Evolutionary conservation across 208 protist species (phyloP), one percentile per base, ranked within the genome.

Genomic region (Acanthamoeba lugdunensis): DNA sequence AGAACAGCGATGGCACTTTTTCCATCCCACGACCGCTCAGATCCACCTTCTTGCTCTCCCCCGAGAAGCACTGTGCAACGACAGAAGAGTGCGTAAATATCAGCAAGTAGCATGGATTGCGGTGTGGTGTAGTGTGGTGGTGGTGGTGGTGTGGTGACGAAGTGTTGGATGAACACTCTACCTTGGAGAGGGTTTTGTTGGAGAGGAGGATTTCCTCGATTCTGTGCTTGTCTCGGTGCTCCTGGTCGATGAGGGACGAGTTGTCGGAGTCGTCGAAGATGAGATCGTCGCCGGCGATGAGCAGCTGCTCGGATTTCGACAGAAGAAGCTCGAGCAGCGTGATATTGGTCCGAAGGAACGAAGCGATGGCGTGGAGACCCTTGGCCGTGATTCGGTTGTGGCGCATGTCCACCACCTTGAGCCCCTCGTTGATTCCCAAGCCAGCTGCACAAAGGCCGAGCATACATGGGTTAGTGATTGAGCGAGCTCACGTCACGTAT

Each of bases 1-100:
- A 54, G 33, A 90, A 65, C 23, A 90, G 82, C 56, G 56, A 71
- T 8, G 82, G 82, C 48, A 90, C 82, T 45, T 52, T 63, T 2
- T 71, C 58, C 82, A 90, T 71, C 28, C 82, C 82, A 8, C 82
- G 50, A 2, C 82, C 82, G 28, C 82, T 63, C 30, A 90, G 37
- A 18, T 71, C 82, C 56, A 71, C 82, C 82, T 90, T 90, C 37
- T n/a, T 71, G 56, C 82, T 90, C 82, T 90, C 82, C 30, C 82
- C 82, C 21, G 82, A 71, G 58, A 90, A 90, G 56, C 82, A 90
- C 82, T 90, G 37, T 25, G 30, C 23, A 84, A 84, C 6, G 52
- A 56, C 11, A 56, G 52, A 16, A 56, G 16, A 45, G 41, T 45
- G 41, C 41, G 4, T 45, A 4, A 45, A 45, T 4, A 45, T 45